Conservation (phyloP, 225 moss, liverwort and hornwort species). For the Thuidium tamariscinum region DNA sequence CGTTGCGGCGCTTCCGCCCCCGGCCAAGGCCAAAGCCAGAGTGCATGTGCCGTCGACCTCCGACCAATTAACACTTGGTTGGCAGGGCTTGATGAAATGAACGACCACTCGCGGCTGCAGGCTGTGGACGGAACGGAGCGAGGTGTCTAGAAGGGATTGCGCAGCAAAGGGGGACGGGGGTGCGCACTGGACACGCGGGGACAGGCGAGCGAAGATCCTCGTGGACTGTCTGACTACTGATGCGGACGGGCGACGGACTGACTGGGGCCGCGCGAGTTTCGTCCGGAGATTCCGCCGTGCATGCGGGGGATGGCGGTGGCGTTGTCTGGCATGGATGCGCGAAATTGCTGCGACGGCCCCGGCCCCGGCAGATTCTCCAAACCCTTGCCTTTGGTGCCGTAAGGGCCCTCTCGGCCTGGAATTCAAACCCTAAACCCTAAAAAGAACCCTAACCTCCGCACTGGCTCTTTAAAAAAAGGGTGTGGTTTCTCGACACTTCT, state of each 20-base stretch:
- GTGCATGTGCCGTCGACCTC: neutral
- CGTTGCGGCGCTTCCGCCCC: constrained; percentile 3
- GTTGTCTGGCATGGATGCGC: neutral
- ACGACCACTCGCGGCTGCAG: neutral
- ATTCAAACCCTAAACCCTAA: neutral
- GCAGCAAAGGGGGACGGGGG: neutral
- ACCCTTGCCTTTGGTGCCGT: neutral
- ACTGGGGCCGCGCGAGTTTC: neutral
- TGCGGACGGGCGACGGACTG: neutral
- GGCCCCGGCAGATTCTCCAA: neutral
- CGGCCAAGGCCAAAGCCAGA: neutral
- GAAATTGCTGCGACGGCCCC: neutral
- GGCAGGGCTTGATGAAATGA: neutral
- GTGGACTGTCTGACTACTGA: neutral
- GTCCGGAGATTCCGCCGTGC: neutral
- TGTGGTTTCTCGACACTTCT: no score
- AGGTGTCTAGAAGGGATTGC: neutral
- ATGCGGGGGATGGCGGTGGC: neutral
- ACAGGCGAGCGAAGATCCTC: neutral
- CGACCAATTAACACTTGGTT: neutral
- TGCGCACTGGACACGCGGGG: constrained; percentile 11
- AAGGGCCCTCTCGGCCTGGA: neutral
- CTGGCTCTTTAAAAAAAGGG: neutral
- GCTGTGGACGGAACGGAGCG: neutral
- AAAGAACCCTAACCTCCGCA: no score